phyloP scores from a whole-genome alignment of 345 rosid species.

The Salix exigua region DNA sequence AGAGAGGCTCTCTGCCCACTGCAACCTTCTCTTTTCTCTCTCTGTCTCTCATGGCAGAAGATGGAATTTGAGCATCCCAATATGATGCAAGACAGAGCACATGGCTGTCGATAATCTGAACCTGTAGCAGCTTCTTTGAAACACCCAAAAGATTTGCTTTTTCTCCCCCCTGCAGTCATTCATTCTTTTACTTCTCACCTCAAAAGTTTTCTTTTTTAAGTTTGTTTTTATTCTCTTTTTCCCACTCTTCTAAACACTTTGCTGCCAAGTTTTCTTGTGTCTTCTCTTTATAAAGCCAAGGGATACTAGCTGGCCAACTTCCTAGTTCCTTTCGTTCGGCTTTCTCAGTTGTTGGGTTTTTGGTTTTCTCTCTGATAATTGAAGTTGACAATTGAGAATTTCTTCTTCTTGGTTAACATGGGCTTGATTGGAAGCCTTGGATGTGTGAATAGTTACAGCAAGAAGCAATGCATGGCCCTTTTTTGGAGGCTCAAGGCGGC shows the following conservation, averaged over 20 bases:
- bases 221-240: neutral
- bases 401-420: conserved; percentile 1
- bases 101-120: conserved; percentile 22
- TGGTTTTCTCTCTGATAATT: neutral
- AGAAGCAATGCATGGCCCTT: conserved; percentile 43
- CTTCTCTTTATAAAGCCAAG: neutral
- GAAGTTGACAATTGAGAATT: neutral
- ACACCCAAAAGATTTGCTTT: conserved; percentile 22
- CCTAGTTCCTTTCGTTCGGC: neutral
- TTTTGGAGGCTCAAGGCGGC: conserved; percentile 52
- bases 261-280: neutral
- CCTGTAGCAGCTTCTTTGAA: conserved; percentile 33
- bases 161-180: neutral
- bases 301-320: neutral
- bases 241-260: neutral
- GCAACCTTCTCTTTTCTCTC: neutral
- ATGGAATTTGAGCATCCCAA: conserved; percentile 68
- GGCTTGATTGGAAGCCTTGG: conserved; percentile 15
- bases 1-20: conserved; percentile 33
- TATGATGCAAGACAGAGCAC: conserved; percentile 15
- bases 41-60: neutral
- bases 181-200: neutral
- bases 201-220: neutral
- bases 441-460: conserved; percentile 17
- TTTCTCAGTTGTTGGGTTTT: neutral